phyloP scores from a whole-genome alignment of 1,284 basidiomycete species.

The Cutaneotrichosporon cyanovorans region DNA sequence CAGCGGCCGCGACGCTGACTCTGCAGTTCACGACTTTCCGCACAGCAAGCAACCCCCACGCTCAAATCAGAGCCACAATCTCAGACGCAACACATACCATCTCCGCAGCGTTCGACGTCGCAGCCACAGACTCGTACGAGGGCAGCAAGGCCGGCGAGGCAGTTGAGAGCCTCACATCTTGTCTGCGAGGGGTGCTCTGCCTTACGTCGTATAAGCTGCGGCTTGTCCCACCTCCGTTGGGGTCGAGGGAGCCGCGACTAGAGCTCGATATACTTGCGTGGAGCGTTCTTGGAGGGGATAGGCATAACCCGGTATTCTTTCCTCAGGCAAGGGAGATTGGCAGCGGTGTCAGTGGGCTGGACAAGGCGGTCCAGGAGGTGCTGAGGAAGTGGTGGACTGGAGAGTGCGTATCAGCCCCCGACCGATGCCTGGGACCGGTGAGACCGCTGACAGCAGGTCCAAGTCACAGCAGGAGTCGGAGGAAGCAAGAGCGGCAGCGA shows the following conservation, averaged over 20 bases:
- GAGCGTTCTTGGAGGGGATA: constrained; percentile 19
- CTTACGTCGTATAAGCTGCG: constrained; percentile 17
- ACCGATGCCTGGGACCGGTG: neutral
- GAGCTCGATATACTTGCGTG: constrained; percentile 24
- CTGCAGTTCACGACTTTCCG: constrained; percentile 22
- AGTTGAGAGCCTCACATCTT: constrained; percentile 20
- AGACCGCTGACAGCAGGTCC: neutral
- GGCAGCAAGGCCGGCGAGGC: constrained; percentile 12
- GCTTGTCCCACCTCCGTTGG: neutral
- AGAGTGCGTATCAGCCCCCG: constrained; percentile 12
- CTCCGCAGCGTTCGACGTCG: constrained; percentile 22
- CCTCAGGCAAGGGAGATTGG: constrained; percentile 14
- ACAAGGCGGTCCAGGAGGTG: constrained; percentile 16
- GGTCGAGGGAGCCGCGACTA: constrained; percentile 11
- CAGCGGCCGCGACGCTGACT: neutral
- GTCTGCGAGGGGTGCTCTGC: constrained; percentile 22
- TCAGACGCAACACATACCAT: constrained; percentile 25
- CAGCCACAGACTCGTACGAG: constrained; percentile 25
- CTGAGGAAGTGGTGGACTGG: constrained; percentile 35
- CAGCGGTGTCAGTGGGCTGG: constrained; percentile 1
- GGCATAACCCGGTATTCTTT: constrained; percentile 22
- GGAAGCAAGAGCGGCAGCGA: too few species aligned
- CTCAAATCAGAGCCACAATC: constrained; percentile 14
- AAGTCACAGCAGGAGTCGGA: neutral
- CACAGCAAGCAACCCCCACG: constrained; percentile 5